Conservation (phyloP, 2,329 filamentous ascomycete species). For the Penicillium fuscoglaucum region DNA sequence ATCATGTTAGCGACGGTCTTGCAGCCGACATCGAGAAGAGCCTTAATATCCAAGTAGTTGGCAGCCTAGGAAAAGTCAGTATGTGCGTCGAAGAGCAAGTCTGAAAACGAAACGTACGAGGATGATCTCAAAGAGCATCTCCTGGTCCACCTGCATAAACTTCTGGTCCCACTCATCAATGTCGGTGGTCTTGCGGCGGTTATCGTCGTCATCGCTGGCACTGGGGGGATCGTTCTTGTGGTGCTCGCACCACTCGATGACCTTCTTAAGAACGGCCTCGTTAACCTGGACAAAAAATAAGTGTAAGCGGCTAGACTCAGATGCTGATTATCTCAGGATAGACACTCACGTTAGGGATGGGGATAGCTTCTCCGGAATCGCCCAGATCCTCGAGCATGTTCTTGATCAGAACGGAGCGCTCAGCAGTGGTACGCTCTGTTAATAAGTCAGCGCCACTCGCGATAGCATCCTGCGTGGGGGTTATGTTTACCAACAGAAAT, state of each 20-base stretch:
- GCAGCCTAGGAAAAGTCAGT: conserved; percentile 63
- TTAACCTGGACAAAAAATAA: conserved; percentile 63
- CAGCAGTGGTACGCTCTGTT: conserved; percentile 76
- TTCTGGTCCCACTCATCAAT: conserved; percentile 99
- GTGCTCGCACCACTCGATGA: conserved; percentile 96
- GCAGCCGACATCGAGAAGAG: conserved; percentile 94
- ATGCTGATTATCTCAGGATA: background rate
- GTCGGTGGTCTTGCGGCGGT: conserved; percentile 96
- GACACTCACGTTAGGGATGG: conserved; percentile 63
- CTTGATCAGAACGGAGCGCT: conserved; percentile 94
- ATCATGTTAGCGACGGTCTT: conserved; percentile 99
- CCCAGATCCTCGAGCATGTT: conserved; percentile 96
- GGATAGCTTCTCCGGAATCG: conserved; percentile 60
- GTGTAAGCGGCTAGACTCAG: background rate
- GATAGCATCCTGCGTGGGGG: background rate
- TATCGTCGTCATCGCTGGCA: conserved; percentile 82
- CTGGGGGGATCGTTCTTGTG: conserved; percentile 87
- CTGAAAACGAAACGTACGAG: conserved; percentile 63
- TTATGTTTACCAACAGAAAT: conserved; percentile 52
- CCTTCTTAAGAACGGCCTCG: conserved; percentile 89
- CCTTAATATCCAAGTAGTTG: conserved; percentile 99
- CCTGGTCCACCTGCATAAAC: conserved; percentile 99
- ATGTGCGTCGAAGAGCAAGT: background rate
- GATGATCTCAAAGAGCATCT: conserved; percentile 99
- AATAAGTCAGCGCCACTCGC: conserved; percentile 26